A percentile compares a stretch with the other conserved stretches of the same genome.
Conservation (phyloP, 768 basidiomycete genomes). For the Phanerochaete carnosa region DNA sequence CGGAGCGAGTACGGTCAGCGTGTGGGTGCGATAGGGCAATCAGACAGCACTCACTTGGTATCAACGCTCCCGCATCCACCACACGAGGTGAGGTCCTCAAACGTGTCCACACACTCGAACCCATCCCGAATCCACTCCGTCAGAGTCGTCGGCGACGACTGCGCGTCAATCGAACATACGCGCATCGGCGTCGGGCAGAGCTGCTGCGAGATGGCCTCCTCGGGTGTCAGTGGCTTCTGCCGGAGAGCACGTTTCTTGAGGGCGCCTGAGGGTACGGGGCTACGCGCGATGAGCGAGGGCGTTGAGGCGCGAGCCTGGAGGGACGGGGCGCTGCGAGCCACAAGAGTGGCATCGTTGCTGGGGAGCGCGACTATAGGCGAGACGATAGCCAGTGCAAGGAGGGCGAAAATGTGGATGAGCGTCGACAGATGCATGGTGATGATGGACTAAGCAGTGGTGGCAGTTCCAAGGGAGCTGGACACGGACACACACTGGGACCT, state of each 20-base stretch:
- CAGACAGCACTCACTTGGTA: conserved; percentile 15
- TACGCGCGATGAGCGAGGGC: conserved; percentile 6
- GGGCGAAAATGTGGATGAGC: conserved; percentile 9
- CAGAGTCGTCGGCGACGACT: conserved; percentile 12
- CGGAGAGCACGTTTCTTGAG: conserved; percentile 13
- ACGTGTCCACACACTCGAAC: conserved; percentile 29
- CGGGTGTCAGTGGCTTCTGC: conserved; percentile 16
- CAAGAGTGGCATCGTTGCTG: neutral
- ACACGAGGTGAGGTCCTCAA: conserved; percentile 26
- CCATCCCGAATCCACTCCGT: conserved; percentile 19
- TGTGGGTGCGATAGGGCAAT: neutral
- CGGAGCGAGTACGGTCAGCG: neutral
- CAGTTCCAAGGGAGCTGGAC: neutral
- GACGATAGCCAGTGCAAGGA: conserved; percentile 8
- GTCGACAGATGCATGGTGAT: conserved; percentile 14
- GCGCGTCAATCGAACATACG: conserved; percentile 19
- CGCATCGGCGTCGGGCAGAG: conserved; percentile 20
- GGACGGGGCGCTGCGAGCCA: conserved; percentile 2
- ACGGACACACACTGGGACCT: neutral
- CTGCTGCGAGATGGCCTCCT: conserved; percentile 10
- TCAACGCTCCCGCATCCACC: conserved; percentile 29
- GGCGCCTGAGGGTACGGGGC: conserved; percentile 9
- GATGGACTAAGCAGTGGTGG: neutral
- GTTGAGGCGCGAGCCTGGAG: conserved; percentile 1
- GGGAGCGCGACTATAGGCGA: conserved; percentile 9